phyloP scores from a whole-genome alignment of 345 rosid genomes.

The Trapa incisa region DNA sequence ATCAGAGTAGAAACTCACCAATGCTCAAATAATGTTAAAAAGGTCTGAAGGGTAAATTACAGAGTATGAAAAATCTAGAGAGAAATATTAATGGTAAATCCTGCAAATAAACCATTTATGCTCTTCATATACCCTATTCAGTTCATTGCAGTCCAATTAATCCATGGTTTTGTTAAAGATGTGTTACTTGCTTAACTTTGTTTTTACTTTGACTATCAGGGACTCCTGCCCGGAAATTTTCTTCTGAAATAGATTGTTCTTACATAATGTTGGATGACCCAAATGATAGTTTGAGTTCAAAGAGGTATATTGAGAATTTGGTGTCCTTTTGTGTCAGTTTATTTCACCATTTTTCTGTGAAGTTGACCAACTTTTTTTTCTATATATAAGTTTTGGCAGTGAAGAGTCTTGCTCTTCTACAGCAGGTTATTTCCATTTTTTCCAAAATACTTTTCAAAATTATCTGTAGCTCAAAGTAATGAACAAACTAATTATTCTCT shows the following conservation, averaged over 20 bases:
- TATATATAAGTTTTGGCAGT: constrained; percentile 31
- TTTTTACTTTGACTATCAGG: neutral
- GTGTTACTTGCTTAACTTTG: neutral
- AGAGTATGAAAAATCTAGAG: neutral
- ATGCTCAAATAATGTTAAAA: neutral
- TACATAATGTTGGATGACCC: constrained; percentile 26
- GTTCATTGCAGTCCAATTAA: neutral
- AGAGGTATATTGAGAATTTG: constrained; percentile 31
- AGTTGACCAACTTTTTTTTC: constrained; percentile 9
- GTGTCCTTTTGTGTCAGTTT: constrained; percentile 12
- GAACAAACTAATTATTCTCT: neutral
- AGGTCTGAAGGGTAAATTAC: neutral
- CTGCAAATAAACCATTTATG: neutral
- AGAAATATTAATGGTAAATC: no score
- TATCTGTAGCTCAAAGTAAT: neutral
- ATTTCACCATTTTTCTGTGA: constrained; percentile 4
- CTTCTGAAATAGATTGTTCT: constrained; percentile 26
- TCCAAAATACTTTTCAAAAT: neutral
- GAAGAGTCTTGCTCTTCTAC: constrained; percentile 82
- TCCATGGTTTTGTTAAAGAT: neutral
- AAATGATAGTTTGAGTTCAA: constrained; percentile 36
- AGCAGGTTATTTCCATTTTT: constrained; percentile 42
- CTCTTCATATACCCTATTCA: neutral
- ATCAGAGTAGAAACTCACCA: neutral
- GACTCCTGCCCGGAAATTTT: constrained; percentile 16